Evolutionary conservation across 495 filamentous ascomycete genomes (phyloP), one percentile per base, ranked within the genome.

Genomic region (Aspergillus sparsus): DNA sequence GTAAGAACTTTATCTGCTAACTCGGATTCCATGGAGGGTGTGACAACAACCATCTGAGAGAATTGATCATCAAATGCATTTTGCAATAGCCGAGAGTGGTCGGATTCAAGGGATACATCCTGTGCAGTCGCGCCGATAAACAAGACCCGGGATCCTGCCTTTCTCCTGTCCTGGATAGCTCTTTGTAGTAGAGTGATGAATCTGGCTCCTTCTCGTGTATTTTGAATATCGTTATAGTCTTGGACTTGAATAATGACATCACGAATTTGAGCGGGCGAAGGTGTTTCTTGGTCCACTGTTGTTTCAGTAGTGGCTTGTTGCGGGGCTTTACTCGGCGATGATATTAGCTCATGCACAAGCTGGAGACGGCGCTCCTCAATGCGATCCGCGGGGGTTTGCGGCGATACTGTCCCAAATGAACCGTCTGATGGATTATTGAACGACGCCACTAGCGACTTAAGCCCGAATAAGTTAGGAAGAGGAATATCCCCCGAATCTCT

Each of bases 211-310:
- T 86, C 81, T 8, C 77, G 66, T 1, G 88, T 85, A 53, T 76
- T 74, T 62, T 80, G 82, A 11, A 97, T 77, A 45, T 94, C 89
- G 31, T 84, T 83, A 66, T 91, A 91, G 67, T 97, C 92, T 63
- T 87, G 84, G 9, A 98, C 72, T 50, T 92, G 88, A 8, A 98
- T 75, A 58, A 97, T 90, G n/a, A 80, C 68, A 41, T 75, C 79
- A 41, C 69, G 68, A 35, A 63, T 35, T 18, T 68, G 63, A n/a
- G 50, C 53, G 42, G 58, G 55, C n/a, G 65, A 41, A 11, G 61
- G 32, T 34, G 55, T 5, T 2, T 47, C 44, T 34, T 58, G 15
- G 27, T 45, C 57, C 13, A 58, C 51, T 12, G 34, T 31, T 6
- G 52, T 13, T 27, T 44, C 10, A 42, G 62, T 35, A 10, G 27